Percentiles rank a stretch among this genome's conserved stretches.
Conservation (phyloP, 164 flowering plant species). For the Vitis vinifera region ASM3070453v1 NC_081812.1:9685001-9685500, state of each 20-base stretch:
- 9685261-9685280: slow-evolving; percentile 21
- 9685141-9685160: no score
- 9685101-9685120: neutral
- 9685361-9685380: neutral
- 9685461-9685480: slow-evolving; percentile 11
- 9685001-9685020: slow-evolving; percentile 9
- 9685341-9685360: slow-evolving; percentile 17
- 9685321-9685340: slow-evolving; percentile 13
- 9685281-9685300: slow-evolving; percentile 17
- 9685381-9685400: slow-evolving; percentile 11
- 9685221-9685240: neutral
- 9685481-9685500: slow-evolving; percentile 13
- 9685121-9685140: no score
- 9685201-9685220: no score
- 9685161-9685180: no score
- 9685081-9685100: slow-evolving; percentile 5
- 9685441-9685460: slow-evolving; percentile 14
- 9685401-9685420: slow-evolving; percentile 16
- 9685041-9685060: slow-evolving; percentile 15
- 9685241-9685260: slow-evolving; percentile 12
- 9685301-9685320: slow-evolving; percentile 17
- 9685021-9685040: neutral
- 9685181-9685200: no score
- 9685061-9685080: slow-evolving; percentile 19
- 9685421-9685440: slow-evolving; percentile 12